These are phyloP conservation scores for Apiotrichum domesticum DNA, from an alignment of 1,284 basidiomycete genomes.

Conservation along the genomic window DNA sequence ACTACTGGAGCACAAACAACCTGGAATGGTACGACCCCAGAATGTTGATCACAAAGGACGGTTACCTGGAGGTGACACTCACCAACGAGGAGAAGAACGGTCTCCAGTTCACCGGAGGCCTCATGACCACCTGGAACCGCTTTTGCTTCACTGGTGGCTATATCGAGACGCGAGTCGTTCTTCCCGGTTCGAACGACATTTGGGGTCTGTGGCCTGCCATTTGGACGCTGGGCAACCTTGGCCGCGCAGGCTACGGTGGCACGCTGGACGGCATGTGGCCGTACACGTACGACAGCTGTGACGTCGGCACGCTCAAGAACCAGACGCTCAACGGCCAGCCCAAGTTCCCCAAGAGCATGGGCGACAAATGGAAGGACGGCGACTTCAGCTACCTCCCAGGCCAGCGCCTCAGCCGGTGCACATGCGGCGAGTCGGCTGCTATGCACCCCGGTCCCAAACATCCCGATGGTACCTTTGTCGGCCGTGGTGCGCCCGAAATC, in stretches of 20 bases:
- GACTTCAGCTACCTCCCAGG: slow-evolving; percentile 62
- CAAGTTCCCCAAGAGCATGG: slow-evolving; percentile 20
- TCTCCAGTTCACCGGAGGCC: slow-evolving; percentile 70
- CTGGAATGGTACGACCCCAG: slow-evolving; percentile 59
- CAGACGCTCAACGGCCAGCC: slow-evolving; percentile 47
- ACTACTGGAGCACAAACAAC: slow-evolving; percentile 69
- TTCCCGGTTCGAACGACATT: slow-evolving; percentile 65
- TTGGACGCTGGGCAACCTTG: slow-evolving; percentile 51
- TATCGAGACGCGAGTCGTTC: slow-evolving; percentile 63
- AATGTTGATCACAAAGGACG: slow-evolving; percentile 53
- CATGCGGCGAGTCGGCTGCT: slow-evolving; percentile 60
- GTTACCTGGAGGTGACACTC: slow-evolving; percentile 68
- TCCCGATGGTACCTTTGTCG: slow-evolving; percentile 63
- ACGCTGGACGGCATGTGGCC: slow-evolving; percentile 51
- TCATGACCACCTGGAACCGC: slow-evolving; percentile 69
- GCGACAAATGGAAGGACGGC: slow-evolving; percentile 37
- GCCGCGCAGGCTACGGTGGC: slow-evolving; percentile 50
- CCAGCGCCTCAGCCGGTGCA: slow-evolving; percentile 73
- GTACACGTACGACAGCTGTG: slow-evolving; percentile 52
- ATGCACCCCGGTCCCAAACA: slow-evolving; percentile 73
- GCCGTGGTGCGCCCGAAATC: slow-evolving; percentile 80
- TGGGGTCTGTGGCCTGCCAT: slow-evolving; percentile 63
- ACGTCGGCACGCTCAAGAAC: slow-evolving; percentile 54
- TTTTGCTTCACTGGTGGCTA: slow-evolving; percentile 85
- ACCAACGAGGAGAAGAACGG: slow-evolving; percentile 55